Evolutionary conservation across 148 eudicot species (phyloP).

Genomic region (Beta vulgaris): DNA sequence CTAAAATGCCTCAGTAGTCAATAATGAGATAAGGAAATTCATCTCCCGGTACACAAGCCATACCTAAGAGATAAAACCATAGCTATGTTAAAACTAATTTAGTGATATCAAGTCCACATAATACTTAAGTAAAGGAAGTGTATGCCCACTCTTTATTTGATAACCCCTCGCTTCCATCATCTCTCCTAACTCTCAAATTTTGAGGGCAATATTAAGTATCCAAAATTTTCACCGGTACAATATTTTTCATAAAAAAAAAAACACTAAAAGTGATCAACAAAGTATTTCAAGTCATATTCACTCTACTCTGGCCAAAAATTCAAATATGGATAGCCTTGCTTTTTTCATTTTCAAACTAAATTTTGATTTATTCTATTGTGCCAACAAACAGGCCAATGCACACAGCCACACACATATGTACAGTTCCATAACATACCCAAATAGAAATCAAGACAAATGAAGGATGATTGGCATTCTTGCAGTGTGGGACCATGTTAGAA

Average conservation of each 20-base stretch:
- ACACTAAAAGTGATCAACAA: no score
- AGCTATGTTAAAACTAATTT: constrained; percentile 8
- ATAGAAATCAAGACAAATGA: background rate
- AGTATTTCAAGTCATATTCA: background rate
- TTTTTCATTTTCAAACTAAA: background rate
- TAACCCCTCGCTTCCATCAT: background rate
- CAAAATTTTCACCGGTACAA: no score
- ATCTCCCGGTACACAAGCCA: constrained; percentile 17
- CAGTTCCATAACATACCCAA: background rate
- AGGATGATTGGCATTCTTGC: background rate
- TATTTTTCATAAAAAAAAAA: no score
- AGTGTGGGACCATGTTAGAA: background rate
- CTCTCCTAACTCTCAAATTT: background rate
- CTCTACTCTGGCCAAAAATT: background rate
- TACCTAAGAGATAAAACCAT: constrained; percentile 14
- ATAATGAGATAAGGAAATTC: background rate
- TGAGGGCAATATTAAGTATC: background rate
- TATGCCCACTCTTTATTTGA: background rate
- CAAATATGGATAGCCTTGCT: background rate
- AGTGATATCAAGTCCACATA: background rate
- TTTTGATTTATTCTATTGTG: background rate
- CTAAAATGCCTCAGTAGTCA: background rate
- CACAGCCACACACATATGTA: background rate
- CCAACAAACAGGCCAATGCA: background rate
- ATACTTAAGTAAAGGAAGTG: constrained; percentile 1